These are phyloP conservation scores for Cladobotryum mycophilum DNA, from an alignment of 2,329 filamentous ascomycete genomes.

Conservation along the genomic window DNA sequence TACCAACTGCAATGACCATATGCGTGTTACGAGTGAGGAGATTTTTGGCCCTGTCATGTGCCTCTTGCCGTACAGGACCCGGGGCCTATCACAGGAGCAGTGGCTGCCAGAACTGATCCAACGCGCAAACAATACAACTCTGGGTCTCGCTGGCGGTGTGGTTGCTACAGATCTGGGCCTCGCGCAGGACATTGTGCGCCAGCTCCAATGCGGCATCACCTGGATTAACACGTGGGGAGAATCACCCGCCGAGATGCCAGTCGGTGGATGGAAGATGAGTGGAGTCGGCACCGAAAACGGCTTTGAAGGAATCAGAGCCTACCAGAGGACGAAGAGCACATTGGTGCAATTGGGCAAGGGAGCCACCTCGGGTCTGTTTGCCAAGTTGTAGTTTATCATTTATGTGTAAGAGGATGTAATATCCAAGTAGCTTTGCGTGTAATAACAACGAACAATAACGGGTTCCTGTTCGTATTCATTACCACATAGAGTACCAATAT, in stretches of 20 bases:
- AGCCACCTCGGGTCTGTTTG: constrained; percentile 61
- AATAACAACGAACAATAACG: too few relatives aligned
- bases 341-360: constrained; percentile 69
- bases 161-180: constrained; percentile 70
- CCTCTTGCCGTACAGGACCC: constrained; percentile 64
- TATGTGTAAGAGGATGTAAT: too few relatives aligned
- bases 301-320: constrained; percentile 68
- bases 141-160: constrained; percentile 78
- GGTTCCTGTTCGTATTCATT: too few relatives aligned
- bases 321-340: constrained; percentile 83
- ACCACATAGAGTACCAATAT: too few relatives aligned
- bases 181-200: constrained; percentile 64
- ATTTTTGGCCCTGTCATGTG: constrained; percentile 88
- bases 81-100: constrained; percentile 21
- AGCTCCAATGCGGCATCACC: constrained; percentile 77
- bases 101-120: constrained; percentile 60
- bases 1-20: constrained; percentile 75
- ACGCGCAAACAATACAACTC: constrained; percentile 68
- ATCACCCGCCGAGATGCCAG: constrained; percentile 83
- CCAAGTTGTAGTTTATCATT: constrained; percentile 47
- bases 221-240: constrained; percentile 97
- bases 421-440: too few relatives aligned
- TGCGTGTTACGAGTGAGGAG: constrained; percentile 75
- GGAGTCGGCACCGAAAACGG: constrained; percentile 86
- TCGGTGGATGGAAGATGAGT: constrained; percentile 88